These are phyloP conservation scores for Neohortaea acidophila DNA, from an alignment of 495 filamentous ascomycete genomes.

Conservation along the genomic window DNA sequence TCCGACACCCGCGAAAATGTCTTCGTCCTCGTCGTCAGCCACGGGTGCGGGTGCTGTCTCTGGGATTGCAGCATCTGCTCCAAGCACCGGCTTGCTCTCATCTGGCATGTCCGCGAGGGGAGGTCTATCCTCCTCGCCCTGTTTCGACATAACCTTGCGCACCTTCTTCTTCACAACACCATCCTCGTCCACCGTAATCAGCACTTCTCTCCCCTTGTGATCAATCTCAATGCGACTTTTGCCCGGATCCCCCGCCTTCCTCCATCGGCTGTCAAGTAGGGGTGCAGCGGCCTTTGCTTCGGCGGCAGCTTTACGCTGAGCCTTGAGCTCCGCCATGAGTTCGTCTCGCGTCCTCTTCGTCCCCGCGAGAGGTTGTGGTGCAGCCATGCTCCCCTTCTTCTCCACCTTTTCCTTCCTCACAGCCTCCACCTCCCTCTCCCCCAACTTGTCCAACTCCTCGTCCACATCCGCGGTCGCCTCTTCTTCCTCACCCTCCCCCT, in stretches of 20 bases:
- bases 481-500: constrained; percentile 7
- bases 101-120: constrained; percentile 19
- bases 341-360: constrained; percentile 66
- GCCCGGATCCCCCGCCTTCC: constrained; percentile 57
- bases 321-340: constrained; percentile 68
- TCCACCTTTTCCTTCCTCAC: constrained; percentile 42
- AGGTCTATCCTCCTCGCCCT: constrained; percentile 4
- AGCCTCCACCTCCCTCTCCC: constrained; percentile 45
- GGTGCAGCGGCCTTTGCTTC: constrained; percentile 41
- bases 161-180: constrained; percentile 82
- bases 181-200: constrained; percentile 73
- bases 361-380: constrained; percentile 41
- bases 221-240: constrained; percentile 63
- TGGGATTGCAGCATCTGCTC: constrained; percentile 41
- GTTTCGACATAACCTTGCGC: constrained; percentile 33
- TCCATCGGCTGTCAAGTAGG: constrained; percentile 61
- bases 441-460: constrained; percentile 61
- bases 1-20: constrained; percentile 80
- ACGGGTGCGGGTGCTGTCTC: constrained; percentile 32
- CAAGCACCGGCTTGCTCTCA: constrained; percentile 10
- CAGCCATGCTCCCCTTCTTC: constrained; percentile 66
- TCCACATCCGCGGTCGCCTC: constrained; percentile 41
- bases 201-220: constrained; percentile 59
- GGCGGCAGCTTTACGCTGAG: constrained; percentile 42
- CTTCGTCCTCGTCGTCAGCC: constrained; percentile 45